Conservation (phyloP, 345 rosid genomes). For the Theobroma cacao region DNA sequence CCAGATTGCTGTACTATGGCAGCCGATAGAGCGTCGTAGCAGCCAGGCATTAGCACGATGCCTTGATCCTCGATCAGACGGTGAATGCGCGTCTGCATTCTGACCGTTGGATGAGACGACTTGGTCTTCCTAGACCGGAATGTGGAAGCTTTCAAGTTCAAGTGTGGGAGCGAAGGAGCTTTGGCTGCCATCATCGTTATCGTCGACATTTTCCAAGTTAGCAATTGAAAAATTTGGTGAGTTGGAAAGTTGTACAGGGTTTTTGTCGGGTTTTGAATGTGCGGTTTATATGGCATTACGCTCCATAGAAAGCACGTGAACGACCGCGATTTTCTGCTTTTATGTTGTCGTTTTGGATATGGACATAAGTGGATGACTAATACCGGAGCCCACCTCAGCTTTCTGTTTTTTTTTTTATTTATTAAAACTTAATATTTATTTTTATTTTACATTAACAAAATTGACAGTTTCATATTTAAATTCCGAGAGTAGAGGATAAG, state of each 20-base stretch:
- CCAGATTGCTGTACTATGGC: constrained; percentile 46
- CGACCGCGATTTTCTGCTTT: neutral
- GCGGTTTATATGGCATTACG: neutral
- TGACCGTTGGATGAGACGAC: constrained; percentile 29
- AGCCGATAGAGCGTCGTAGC: constrained; percentile 56
- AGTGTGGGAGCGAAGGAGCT: constrained; percentile 19
- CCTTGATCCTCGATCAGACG: constrained; percentile 52
- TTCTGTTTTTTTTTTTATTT: too few relatives aligned
- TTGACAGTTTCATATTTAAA: too few relatives aligned
- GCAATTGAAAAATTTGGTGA: neutral
- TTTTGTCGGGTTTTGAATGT: neutral
- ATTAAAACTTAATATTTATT: too few relatives aligned
- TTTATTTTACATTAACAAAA: too few relatives aligned
- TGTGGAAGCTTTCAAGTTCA: constrained; percentile 6
- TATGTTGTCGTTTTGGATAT: neutral
- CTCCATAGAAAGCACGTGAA: neutral
- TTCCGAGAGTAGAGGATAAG: too few relatives aligned
- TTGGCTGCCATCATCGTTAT: constrained; percentile 24
- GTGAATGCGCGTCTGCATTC: constrained; percentile 46
- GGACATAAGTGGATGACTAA: neutral
- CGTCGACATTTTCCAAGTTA: neutral
- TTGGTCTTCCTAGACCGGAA: constrained; percentile 1
- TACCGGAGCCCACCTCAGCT: neutral
- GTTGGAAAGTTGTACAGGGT: neutral
- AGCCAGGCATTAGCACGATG: constrained; percentile 42